Evolutionary conservation across 805 yeast species (phyloP).

Genomic region (Starmerella etchellsii): DNA sequence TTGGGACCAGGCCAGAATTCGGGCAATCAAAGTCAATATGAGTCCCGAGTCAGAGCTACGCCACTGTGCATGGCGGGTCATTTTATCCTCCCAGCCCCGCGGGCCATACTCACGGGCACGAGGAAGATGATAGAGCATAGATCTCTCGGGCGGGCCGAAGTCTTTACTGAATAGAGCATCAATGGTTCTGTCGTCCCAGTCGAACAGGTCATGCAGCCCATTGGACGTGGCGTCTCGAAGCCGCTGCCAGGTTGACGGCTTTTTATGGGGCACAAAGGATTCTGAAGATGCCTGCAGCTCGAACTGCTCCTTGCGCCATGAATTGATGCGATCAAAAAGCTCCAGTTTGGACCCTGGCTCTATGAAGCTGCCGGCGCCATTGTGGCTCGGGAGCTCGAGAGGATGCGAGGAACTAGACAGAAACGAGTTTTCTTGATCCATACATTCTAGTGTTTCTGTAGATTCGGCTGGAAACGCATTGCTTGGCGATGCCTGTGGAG

Average conservation of each 20-base stretch:
- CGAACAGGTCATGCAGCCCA: slow-evolving; percentile 13
- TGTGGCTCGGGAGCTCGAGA: slow-evolving; percentile 27
- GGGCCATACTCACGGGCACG: slow-evolving; percentile 12
- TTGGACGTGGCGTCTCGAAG: slow-evolving; percentile 9
- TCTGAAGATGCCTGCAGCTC: slow-evolving; percentile 23
- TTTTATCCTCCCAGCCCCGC: slow-evolving; percentile 16
- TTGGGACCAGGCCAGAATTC: slow-evolving; percentile 4
- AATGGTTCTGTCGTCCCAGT: slow-evolving; percentile 27
- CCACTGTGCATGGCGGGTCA: background rate
- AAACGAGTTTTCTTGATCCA: no score
- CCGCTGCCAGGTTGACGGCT: slow-evolving; percentile 10
- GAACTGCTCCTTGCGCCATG: slow-evolving; percentile 32
- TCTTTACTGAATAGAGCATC: slow-evolving; percentile 27
- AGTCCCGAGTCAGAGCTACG: background rate
- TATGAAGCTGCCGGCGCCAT: slow-evolving; percentile 27
- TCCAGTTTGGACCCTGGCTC: slow-evolving; percentile 16
- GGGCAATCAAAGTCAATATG: slow-evolving; percentile 3
- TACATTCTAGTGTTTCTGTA: background rate
- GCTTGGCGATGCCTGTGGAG: slow-evolving; percentile 21
- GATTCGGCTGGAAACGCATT: slow-evolving; percentile 1
- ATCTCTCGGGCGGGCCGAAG: slow-evolving; percentile 2
- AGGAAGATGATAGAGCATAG: background rate
- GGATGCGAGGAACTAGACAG: background rate
- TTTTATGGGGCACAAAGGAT: slow-evolving; percentile 9
- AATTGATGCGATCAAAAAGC: slow-evolving; percentile 28